Base-by-base conservation (phyloP, 192 early-diverging fungal species). In the Endogone sp. region DNA sequence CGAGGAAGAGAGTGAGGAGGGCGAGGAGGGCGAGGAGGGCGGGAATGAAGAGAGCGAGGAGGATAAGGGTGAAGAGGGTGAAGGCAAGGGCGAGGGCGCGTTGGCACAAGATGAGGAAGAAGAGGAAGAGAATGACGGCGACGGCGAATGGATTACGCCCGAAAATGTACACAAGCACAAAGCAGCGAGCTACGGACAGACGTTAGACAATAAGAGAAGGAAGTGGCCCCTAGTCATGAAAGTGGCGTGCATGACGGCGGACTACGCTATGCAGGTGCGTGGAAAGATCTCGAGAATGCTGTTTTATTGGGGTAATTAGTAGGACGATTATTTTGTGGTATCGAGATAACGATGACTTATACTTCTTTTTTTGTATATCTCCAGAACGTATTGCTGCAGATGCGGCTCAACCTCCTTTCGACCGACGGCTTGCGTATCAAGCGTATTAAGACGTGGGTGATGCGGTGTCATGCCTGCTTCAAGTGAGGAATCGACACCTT, bases 141-240 rank as follows among this genome's bases (percentile, higher is more conserved):
- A 87, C 67, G 94, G 92, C 58, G 92, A 87, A 26, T 98, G 96
- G 96, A 98, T 98, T 72, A 98, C 96, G 3, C 96, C 96, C 1
- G 73, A 81, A 22, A 98, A 97, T 73, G 84, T 98, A 67, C 82
- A 86, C 44, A 78, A 89, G 71, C 83, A 84, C 69, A 89, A 92
- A 67, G 84, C 83, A 26, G 74, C 74, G 23, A 82, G 74, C 56
- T 81, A 82, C 20, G 84, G 82, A 62, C 85, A 85, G 23, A 75
- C 84, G 63, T 75, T 72, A 59, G 75, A 78, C 21, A 78, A 75
- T 2, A 58, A 68, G 6, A 64, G 69, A 59, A 69, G 54, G 26
- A 78, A 76, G 28, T 58, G 69, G 30, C 37, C 70, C 2, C 16
- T 65, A n/a, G 37, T 72, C 56, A 81, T 93, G 68, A 72, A 83